Evolutionary conservation across 208 protist genomes (phyloP), one percentile per base, ranked within the genome.

Genomic region (Leishmania turanica): DNA sequence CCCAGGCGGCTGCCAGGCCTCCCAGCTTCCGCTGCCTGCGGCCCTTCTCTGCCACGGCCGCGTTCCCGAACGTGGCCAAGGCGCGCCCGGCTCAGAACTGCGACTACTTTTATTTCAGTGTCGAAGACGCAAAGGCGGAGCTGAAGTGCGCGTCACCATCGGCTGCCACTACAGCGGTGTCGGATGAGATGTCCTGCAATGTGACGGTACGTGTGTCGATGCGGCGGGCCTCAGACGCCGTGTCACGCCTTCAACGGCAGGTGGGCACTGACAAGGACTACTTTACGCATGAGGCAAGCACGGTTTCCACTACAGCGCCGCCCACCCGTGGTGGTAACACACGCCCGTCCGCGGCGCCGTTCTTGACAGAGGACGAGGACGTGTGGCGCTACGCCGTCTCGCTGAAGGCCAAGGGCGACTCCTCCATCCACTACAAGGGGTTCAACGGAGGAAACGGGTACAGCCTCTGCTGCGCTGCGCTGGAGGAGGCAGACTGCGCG

Each of bases 401-500:
- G 13, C 83, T 93, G 17, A 82, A 79, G 15, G 83, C 90, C 40
- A 75, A 86, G 49, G 84, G 79, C 37, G 76, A 88, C 64, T 77
- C 78, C 70, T 68, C 77, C 11, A 84, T 94, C 31, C 81, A 95
- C 66, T 96, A 97, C 87, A 95, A 96, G 79, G 95, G 95, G 15
- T 95, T 77, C 58, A 24, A 90, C 80, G 84, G 90, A 77, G 84
- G 89, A 9, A 85, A 90, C 54, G 94, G 94, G 45, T 98, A 92
- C 87, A 96, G 92, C 79, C 65, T 96, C 73, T 98, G 95, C 85
- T 96, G 95, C 65, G 88, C 89, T 66, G 51, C 91, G 40, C 40
- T 96, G 24, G 71, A 42, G 19, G 75, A 83, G 79, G 79, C 53
- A 70, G 34, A 64, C 21, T 88, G 91, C 42, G 70, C 66, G 40